These are phyloP conservation scores for Millerago galiae DNA, from an alignment of 805 yeast genomes.

Conservation along the genomic window DNA sequence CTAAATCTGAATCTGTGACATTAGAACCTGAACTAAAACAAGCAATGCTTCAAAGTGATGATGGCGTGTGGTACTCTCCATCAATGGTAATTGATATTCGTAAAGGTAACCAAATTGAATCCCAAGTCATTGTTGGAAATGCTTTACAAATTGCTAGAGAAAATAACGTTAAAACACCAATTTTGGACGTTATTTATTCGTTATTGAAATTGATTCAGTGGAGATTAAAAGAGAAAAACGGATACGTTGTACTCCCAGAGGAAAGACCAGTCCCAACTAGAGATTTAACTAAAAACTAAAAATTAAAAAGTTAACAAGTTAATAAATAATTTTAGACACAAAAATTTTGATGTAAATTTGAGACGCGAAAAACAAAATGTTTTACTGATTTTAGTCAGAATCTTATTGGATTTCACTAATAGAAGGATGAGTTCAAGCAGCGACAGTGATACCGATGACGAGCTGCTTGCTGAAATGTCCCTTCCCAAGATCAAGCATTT, in stretches of 20 bases:
- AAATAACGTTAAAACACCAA: conserved; percentile 48
- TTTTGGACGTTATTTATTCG: conserved; percentile 49
- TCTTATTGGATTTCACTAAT: too few relatives aligned
- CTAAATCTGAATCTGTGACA: conserved; percentile 59
- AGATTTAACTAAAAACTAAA: conserved; percentile 2
- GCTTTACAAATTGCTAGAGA: conserved; percentile 45
- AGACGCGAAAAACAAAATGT: background rate
- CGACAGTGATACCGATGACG: background rate
- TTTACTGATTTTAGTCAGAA: too few relatives aligned
- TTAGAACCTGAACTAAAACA: conserved; percentile 45
- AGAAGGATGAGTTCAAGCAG: background rate
- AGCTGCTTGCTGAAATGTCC: background rate
- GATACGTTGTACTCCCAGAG: conserved; percentile 38
- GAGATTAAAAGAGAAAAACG: conserved; percentile 50
- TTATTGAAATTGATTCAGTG: conserved; percentile 59
- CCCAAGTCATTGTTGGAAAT: conserved; percentile 68
- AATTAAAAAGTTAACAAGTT: too few relatives aligned
- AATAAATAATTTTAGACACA: too few relatives aligned
- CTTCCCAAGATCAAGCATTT: too few relatives aligned
- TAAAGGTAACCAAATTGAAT: conserved; percentile 62
- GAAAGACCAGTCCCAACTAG: conserved; percentile 28
- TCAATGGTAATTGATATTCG: conserved; percentile 68
- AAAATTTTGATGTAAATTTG: too few relatives aligned
- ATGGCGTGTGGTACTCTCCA: conserved; percentile 54
- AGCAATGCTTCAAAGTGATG: conserved; percentile 50